Evolutionary conservation across 2,329 filamentous ascomycete species (phyloP).

Genomic region (Pseudopithomyces chartarum): DNA sequence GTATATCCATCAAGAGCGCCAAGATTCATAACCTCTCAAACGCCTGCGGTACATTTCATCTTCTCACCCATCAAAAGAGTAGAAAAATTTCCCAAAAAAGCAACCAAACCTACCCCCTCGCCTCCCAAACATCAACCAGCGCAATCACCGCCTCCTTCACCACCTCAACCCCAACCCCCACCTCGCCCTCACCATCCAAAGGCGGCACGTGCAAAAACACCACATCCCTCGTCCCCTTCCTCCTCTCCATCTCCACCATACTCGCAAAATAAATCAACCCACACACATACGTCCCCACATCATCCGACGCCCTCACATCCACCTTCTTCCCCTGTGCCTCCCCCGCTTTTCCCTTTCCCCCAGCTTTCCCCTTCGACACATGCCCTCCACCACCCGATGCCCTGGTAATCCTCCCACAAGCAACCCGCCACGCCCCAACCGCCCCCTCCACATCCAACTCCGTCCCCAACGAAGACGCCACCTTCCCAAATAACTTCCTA

Average conservation of each 20-base stretch:
- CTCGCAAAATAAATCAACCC: constrained; percentile 52
- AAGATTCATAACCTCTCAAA: no score
- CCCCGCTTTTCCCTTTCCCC: constrained; percentile 10
- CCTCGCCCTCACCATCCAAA: constrained; percentile 38
- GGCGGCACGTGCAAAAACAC: constrained; percentile 51
- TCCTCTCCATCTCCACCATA: constrained; percentile 34
- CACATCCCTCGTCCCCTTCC: constrained; percentile 28
- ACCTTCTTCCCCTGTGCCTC: constrained; percentile 16
- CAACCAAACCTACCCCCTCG: neutral
- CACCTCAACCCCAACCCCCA: constrained; percentile 38
- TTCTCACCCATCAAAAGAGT: no score
- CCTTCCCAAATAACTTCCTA: constrained; percentile 25
- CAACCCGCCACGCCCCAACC: constrained; percentile 17
- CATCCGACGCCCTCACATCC: constrained; percentile 43
- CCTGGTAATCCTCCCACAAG: constrained; percentile 13
- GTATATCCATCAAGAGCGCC: no score
- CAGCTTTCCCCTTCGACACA: constrained; percentile 8
- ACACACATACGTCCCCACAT: constrained; percentile 51
- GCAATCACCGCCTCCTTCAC: constrained; percentile 39
- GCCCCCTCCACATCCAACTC: constrained; percentile 27
- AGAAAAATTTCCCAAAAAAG: no score
- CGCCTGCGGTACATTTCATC: no score
- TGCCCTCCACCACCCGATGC: neutral
- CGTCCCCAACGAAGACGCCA: constrained; percentile 27
- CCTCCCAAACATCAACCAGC: constrained; percentile 39